phyloP scores from a whole-genome alignment of 768 basidiomycete genomes.

The Tulasnella sp. region DNA sequence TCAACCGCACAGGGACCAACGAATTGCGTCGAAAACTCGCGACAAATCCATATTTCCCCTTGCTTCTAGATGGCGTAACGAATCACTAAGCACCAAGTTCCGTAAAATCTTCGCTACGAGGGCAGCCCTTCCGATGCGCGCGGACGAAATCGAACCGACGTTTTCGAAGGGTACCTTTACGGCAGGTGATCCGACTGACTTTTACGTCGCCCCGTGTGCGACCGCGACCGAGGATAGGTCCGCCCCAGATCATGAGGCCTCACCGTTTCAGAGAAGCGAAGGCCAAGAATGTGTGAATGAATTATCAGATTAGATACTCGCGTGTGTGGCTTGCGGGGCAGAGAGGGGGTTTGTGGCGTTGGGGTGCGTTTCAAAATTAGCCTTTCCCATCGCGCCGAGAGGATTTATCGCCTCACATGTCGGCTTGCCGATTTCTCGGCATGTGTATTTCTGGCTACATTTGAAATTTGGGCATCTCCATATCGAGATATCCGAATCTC shows the following conservation, averaged over 20 bases:
- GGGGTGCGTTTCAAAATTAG: background rate
- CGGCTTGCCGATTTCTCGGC: background rate
- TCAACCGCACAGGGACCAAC: background rate
- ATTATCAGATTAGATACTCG: conserved; percentile 6
- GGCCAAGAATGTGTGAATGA: background rate
- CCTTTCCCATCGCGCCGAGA: background rate
- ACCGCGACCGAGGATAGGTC: background rate
- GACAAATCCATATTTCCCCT: background rate
- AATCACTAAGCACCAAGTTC: too few relatives aligned
- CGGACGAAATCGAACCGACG: background rate
- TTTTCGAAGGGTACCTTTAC: background rate
- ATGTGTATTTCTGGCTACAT: background rate
- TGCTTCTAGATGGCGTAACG: background rate
- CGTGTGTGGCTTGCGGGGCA: background rate
- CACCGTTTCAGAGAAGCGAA: background rate
- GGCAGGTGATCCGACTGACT: background rate
- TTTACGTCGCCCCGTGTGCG: background rate
- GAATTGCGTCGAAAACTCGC: background rate
- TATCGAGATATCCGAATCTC: background rate
- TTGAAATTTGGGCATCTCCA: too few relatives aligned
- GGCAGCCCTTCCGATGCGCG: background rate
- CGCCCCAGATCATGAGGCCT: background rate
- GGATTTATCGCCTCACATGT: background rate
- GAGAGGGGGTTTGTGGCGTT: too few relatives aligned
- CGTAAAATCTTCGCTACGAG: too few relatives aligned